Evolutionary conservation across 805 yeast genomes (phyloP).

Genomic region (Candida easanensis): DNA sequence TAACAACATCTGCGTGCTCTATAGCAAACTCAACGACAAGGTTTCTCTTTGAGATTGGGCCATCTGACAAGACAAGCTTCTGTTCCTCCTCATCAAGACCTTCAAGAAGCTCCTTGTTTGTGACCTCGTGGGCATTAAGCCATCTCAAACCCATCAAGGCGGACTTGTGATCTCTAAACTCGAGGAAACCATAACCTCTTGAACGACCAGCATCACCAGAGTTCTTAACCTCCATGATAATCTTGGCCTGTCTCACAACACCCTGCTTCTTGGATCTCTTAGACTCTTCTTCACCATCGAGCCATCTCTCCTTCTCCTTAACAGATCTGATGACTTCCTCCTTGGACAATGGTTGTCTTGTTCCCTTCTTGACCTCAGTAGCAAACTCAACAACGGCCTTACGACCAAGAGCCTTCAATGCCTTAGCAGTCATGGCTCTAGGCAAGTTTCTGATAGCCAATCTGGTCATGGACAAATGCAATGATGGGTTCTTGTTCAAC

Average conservation of each 20-base stretch:
- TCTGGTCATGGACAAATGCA: slow-evolving; percentile 92
- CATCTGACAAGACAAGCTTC: slow-evolving; percentile 52
- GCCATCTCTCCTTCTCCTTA: slow-evolving; percentile 51
- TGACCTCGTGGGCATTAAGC: slow-evolving; percentile 90
- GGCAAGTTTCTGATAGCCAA: slow-evolving; percentile 93
- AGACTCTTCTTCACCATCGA: slow-evolving; percentile 41
- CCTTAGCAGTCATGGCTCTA: slow-evolving; percentile 83
- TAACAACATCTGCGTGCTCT: slow-evolving; percentile 91
- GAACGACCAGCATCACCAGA: slow-evolving; percentile 85
- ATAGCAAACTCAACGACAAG: slow-evolving; percentile 93
- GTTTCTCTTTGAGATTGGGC: slow-evolving; percentile 54
- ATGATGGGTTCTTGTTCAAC: slow-evolving; percentile 82
- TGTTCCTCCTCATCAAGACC: slow-evolving; percentile 71
- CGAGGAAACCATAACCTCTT: slow-evolving; percentile 96
- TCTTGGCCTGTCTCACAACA: slow-evolving; percentile 90
- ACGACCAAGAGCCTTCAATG: slow-evolving; percentile 88
- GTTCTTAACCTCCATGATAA: slow-evolving; percentile 89
- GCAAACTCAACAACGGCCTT: slow-evolving; percentile 95
- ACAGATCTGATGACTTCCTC: slow-evolving; percentile 85
- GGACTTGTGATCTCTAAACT: slow-evolving; percentile 84
- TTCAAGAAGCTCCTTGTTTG: slow-evolving; percentile 62
- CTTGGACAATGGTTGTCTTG: slow-evolving; percentile 81
- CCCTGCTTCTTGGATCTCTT: slow-evolving; percentile 77
- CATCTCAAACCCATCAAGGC: slow-evolving; percentile 97
- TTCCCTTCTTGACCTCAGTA: slow-evolving; percentile 70